Conservation (phyloP, 2,329 filamentous ascomycete genomes). For the Diaporthe helianthi region DNA sequence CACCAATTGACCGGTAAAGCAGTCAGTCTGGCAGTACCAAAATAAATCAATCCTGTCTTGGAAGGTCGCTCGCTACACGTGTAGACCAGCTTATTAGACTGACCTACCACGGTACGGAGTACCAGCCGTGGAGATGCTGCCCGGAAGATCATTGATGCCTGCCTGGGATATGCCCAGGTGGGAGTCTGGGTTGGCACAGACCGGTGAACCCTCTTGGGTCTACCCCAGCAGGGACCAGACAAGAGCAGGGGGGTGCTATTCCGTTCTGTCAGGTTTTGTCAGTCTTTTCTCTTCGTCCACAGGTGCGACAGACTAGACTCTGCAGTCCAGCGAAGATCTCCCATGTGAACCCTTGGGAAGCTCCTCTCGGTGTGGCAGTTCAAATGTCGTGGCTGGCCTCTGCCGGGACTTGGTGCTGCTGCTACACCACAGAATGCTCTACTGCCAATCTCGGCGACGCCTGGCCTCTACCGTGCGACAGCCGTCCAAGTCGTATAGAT, state of each 20-base stretch:
- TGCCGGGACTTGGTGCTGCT: not conserved
- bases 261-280: not conserved
- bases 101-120: no score
- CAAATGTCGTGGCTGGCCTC: no score
- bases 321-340: constrained; percentile 14
- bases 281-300: not conserved
- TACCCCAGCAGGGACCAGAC: not conserved
- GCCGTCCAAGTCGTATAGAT: not conserved
- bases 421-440: not conserved
- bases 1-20: not conserved
- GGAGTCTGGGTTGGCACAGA: constrained; percentile 24
- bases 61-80: not conserved
- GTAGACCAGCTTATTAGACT: no score
- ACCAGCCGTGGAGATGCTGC: not conserved
- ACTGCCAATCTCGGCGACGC: no score
- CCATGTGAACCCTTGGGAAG: constrained; percentile 4
- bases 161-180: not conserved
- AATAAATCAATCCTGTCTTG: not conserved
- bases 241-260: not conserved
- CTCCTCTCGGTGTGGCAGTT: not conserved
- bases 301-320: no score
- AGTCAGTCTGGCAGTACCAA: not conserved
- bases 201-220: not conserved
- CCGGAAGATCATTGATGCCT: no score
- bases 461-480: not conserved